phyloP scores from a whole-genome alignment of 305 asterid genomes.

The Plantago rigida region DNA sequence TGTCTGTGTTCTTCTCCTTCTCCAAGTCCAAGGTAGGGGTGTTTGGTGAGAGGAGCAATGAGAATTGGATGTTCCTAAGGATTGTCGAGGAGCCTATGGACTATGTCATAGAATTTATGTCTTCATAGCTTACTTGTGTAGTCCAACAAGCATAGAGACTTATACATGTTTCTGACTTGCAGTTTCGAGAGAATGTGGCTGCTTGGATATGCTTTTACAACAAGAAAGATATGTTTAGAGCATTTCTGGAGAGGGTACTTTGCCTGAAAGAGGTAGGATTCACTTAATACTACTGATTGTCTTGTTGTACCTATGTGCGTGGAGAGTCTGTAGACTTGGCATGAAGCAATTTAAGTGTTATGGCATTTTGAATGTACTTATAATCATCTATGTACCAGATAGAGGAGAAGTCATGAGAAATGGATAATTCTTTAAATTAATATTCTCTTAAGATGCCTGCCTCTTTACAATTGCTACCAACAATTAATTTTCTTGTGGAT shows the following conservation, averaged over 20 bases:
- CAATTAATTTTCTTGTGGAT: too few species aligned
- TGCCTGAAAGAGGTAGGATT: conserved; percentile 70
- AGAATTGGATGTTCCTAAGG: neutral
- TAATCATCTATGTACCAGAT: neutral
- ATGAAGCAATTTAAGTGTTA: conserved; percentile 3
- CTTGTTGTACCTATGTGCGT: neutral
- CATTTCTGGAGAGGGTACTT: conserved; percentile 85
- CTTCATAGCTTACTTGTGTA: too few species aligned
- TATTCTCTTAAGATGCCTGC: too few species aligned
- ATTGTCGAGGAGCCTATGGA: neutral
- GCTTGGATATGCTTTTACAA: conserved; percentile 90
- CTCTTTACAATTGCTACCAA: too few species aligned
- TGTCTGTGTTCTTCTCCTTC: too few species aligned
- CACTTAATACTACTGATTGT: conserved; percentile 3
- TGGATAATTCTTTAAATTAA: neutral
- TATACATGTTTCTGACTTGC: conserved; percentile 33
- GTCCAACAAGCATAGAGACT: neutral
- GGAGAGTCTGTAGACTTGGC: neutral
- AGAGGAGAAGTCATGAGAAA: neutral
- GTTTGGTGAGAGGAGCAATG: too few species aligned
- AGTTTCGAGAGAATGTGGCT: conserved; percentile 97
- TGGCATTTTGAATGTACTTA: neutral
- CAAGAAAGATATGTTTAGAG: conserved; percentile 63
- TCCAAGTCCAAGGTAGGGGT: too few species aligned
- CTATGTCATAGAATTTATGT: too few species aligned